A percentile compares a stretch with the other conserved stretches of the same genome.
phyloP scores from a whole-genome alignment of 148 eudicot species.

The Heliosperma pusillum region DNA sequence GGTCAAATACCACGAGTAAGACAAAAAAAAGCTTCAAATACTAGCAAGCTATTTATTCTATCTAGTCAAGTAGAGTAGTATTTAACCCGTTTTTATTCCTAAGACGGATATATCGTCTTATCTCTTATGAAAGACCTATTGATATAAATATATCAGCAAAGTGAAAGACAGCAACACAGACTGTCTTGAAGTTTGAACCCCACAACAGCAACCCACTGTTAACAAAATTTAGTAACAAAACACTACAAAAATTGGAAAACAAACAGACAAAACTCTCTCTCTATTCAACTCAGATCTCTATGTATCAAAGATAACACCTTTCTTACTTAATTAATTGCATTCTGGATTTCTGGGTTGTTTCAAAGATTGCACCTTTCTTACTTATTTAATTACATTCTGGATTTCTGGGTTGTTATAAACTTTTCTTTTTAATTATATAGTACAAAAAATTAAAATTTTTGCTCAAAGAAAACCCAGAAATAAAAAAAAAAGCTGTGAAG shows the following conservation, averaged over 20 bases:
- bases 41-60: too few species aligned
- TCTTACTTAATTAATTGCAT: background rate
- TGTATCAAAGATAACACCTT: background rate
- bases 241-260: background rate
- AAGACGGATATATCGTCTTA: too few species aligned
- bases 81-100: too few species aligned
- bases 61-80: too few species aligned
- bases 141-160: too few species aligned
- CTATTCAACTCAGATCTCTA: constrained; percentile 29
- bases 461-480: background rate
- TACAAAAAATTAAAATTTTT: background rate
- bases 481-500: constrained; percentile 10
- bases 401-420: too few species aligned
- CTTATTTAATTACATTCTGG: too few species aligned
- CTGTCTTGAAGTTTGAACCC: background rate
- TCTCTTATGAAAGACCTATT: too few species aligned
- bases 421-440: background rate
- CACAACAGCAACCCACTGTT: background rate
- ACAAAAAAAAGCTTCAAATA: too few species aligned
- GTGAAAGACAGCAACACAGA: background rate
- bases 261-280: background rate
- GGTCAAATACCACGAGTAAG: too few species aligned
- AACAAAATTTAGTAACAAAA: background rate
- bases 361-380: background rate
- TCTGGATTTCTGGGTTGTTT: constrained; percentile 16